Base-by-base conservation (phyloP, 129 eudicot genomes). In the Daucus carota region DNA sequence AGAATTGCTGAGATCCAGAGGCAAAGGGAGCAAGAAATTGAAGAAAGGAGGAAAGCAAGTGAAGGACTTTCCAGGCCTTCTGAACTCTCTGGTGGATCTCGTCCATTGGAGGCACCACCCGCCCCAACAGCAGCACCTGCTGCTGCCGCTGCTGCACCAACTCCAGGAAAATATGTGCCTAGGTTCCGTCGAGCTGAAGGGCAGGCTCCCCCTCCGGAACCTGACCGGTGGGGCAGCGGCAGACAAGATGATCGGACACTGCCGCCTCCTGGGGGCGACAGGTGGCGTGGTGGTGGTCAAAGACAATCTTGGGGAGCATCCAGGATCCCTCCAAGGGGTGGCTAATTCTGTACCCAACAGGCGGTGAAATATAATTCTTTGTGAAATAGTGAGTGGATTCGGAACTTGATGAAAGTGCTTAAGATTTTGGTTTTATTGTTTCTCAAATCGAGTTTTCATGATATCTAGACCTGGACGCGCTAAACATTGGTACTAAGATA, bases 1-100 rank as follows among this genome's bases (percentile, higher is more conserved):
- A 92, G 82, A 80, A 88, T 92, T 69, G 95, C 98, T 16, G 92
- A 83, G 75, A 86, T 80, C 78, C 98, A 92, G 76, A 78, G 98
- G 79, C 86, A 74, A 69, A 76, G 87, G 65, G 96, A 90, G 76
- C 80, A 42, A 44, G 98, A 92, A 78, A 74, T 87, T 62, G 98
- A 92, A 76, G 98, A 90, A 47, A 84, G 86, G 60, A 93, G 87
- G 62, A 86, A 89, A 45, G 72, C 89, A 76, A 47, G 74, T 70
- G 85, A 80, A 22, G 75, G 79, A 24, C 87, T 84, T 18, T 31
- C 83, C 36, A 85, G 77, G 44, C 65, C 65, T 45, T 45, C 48
- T 72, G 92, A 83, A 26, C 52, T 76, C 52, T 80, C 86, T 16
- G 82, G 69, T 34, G 73, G 75, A 40, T 15, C 75, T 38, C 82